Percentiles rank a stretch among this genome's conserved stretches.
phyloP scores from a whole-genome alignment of 208 protist genomes.

The Acanthamoeba quina region DNA sequence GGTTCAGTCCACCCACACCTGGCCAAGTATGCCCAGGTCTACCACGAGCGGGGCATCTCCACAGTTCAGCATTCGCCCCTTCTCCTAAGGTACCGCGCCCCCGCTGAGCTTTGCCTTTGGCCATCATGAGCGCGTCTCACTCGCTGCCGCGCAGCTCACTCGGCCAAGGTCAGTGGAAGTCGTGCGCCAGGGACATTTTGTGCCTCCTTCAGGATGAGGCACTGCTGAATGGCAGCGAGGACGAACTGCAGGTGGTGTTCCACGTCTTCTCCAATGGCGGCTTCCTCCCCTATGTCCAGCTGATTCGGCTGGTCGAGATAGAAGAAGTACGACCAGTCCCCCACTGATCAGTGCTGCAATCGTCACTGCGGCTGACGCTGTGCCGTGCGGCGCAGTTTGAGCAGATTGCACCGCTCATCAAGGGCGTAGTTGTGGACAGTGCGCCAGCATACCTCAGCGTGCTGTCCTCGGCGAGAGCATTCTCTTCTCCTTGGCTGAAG shows the following conservation, averaged over 20 bases:
- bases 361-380: not conserved
- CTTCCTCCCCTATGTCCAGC: not conserved
- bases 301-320: not conserved
- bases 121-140: not conserved
- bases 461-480: not conserved
- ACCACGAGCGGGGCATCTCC: not conserved
- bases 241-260: not conserved
- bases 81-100: not conserved
- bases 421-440: not conserved
- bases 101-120: not conserved
- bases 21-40: conserved; percentile 8
- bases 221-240: not conserved
- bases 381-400: not conserved
- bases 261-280: conserved; percentile 7
- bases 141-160: not conserved
- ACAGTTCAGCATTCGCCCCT: not conserved
- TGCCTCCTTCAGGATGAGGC: not conserved
- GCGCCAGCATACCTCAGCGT: not conserved
- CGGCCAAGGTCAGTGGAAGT: not conserved
- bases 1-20: not conserved
- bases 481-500: conserved; percentile 9
- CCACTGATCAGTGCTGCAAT: too few species aligned
- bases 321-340: not conserved
- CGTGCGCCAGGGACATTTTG: not conserved
- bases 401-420: not conserved